These are phyloP conservation scores for Malassezia vespertilionis DNA, from an alignment of 1,284 basidiomycete species.

Conservation along the genomic window DNA sequence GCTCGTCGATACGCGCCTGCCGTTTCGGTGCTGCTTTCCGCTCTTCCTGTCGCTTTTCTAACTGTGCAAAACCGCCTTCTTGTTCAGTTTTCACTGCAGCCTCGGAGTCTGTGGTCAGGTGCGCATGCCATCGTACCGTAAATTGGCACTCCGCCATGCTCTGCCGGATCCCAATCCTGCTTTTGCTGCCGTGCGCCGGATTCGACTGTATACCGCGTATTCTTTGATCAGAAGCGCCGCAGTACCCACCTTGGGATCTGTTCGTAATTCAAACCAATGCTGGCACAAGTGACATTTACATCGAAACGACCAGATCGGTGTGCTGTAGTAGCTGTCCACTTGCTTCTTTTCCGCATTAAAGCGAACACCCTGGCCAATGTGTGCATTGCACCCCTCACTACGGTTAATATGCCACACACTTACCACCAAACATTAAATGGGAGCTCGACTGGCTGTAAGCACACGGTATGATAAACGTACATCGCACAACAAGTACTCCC, in stretches of 20 bases:
- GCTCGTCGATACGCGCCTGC: conserved; percentile 63
- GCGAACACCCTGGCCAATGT: conserved; percentile 50
- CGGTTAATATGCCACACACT: not conserved
- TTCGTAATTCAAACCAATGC: conserved; percentile 90
- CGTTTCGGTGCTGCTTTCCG: conserved; percentile 61
- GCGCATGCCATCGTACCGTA: conserved; percentile 55
- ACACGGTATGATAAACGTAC: not conserved
- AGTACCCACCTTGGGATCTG: conserved; percentile 75
- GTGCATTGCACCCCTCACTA: conserved; percentile 17
- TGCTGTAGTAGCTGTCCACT: conserved; percentile 86
- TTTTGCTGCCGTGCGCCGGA: conserved; percentile 81
- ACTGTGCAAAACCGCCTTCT: conserved; percentile 69
- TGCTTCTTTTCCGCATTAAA: conserved; percentile 98
- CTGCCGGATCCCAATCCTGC: conserved; percentile 89
- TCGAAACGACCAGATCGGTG: conserved; percentile 82
- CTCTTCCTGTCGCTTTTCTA: conserved; percentile 75
- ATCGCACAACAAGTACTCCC: conserved; percentile 78
- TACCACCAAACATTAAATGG: conserved; percentile 96
- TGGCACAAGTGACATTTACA: conserved; percentile 94
- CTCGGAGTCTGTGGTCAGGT: not conserved
- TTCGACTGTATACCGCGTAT: conserved; percentile 83
- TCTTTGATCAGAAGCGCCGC: conserved; percentile 53
- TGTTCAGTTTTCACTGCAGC: conserved; percentile 44
- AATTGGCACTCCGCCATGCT: conserved; percentile 82
- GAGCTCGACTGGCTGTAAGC: conserved; percentile 50